Conservation (phyloP, 116 monocot genomes). For the Dioscorea cayenensis region DNA sequence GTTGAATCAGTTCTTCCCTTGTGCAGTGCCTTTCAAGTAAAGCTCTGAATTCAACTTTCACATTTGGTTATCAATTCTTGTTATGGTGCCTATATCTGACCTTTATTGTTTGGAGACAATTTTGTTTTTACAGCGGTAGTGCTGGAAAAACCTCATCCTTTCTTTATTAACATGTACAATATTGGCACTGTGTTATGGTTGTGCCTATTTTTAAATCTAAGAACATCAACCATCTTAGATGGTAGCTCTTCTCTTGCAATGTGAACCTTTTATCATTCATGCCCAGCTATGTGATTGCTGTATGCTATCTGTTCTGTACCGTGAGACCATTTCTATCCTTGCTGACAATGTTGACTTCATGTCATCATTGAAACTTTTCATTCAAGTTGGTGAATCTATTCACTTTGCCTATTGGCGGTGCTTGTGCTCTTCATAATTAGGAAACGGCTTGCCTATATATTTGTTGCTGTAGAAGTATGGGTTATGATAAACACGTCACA, state of each 20-base stretch:
- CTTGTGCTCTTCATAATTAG: not conserved
- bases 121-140: not conserved
- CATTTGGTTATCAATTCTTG: not conserved
- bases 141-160: not conserved
- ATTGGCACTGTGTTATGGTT: not conserved
- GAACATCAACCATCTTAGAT: not conserved
- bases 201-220: not conserved
- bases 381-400: not conserved
- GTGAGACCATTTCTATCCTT: not conserved
- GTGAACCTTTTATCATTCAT: not conserved
- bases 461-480: not conserved
- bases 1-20: not conserved
- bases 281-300: not conserved
- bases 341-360: not conserved
- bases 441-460: not conserved
- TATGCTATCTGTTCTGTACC: not conserved
- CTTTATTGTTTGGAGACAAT: not conserved
- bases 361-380: not conserved
- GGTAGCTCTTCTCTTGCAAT: not conserved
- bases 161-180: not conserved
- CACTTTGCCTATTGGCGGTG: not conserved
- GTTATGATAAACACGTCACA: too few relatives aligned
- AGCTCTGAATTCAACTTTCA: not conserved
- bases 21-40: not conserved
- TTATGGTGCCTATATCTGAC: not conserved